Percentiles rank a stretch among this genome's conserved stretches.
Conservation (phyloP, 2,329 filamentous ascomycete genomes). For the Microsporum audouinii region DNA sequence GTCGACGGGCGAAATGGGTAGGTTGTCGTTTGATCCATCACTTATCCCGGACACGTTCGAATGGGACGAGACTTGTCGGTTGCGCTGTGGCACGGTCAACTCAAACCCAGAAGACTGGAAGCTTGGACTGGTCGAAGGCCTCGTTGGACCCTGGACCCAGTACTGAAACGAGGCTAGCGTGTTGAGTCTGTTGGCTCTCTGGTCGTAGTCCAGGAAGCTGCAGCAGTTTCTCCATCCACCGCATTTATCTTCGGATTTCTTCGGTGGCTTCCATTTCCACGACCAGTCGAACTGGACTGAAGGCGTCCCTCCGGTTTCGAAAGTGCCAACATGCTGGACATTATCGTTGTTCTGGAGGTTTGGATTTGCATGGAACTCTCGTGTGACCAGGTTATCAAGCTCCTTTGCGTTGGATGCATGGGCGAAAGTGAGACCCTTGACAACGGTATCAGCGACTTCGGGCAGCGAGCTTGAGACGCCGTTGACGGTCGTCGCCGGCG, state of each 20-base stretch:
- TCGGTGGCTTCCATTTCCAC: conserved; percentile 95
- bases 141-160: conserved; percentile 63
- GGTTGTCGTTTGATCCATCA: conserved; percentile 33
- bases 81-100: conserved; percentile 59
- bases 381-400: conserved; percentile 83
- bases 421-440: conserved; percentile 84
- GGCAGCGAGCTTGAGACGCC: conserved; percentile 41
- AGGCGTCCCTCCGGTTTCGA: conserved; percentile 65
- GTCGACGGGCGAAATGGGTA: conserved; percentile 21
- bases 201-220: conserved; percentile 96
- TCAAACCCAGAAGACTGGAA: conserved; percentile 61
- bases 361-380: conserved; percentile 92
- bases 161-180: conserved; percentile 89
- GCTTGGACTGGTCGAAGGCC: conserved; percentile 39
- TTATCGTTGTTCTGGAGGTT: conserved; percentile 97
- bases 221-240: conserved; percentile 94
- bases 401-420: conserved; percentile 78
- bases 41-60: conserved; percentile 76
- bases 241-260: conserved; percentile 63
- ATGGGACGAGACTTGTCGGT: conserved; percentile 74
- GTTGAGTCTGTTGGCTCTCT: conserved; percentile 75
- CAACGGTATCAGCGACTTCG: conserved; percentile 54
- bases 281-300: conserved; percentile 88
- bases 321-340: conserved; percentile 89
- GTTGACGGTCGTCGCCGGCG: conserved; percentile 39